Conservation (phyloP, 2,329 filamentous ascomycete species). For the Hypomyces rosellus region DNA sequence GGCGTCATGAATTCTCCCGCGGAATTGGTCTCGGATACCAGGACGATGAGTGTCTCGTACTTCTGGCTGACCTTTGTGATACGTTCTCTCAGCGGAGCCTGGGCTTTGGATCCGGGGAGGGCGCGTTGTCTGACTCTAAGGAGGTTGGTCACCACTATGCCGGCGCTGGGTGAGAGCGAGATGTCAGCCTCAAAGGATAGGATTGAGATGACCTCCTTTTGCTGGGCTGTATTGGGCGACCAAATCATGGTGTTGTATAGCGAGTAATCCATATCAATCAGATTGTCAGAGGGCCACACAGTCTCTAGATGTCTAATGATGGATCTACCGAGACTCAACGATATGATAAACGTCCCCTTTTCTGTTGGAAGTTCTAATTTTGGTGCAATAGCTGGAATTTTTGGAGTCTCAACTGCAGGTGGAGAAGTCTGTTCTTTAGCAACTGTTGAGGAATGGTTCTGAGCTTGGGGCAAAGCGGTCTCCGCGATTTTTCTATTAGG, state of each 20-base stretch:
- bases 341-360: slow-evolving; percentile 41
- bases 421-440: background rate
- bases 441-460: background rate
- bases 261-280: slow-evolving; percentile 57
- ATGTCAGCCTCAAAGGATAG: slow-evolving; percentile 62
- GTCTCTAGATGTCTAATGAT: slow-evolving; percentile 46
- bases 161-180: slow-evolving; percentile 60
- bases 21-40: slow-evolving; percentile 53
- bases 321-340: slow-evolving; percentile 39
- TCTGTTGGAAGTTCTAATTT: slow-evolving; percentile 11
- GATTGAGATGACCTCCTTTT: slow-evolving; percentile 24
- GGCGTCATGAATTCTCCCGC: slow-evolving; percentile 35
- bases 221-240: slow-evolving; percentile 4
- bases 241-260: slow-evolving; percentile 25
- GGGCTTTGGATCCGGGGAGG: slow-evolving; percentile 44
- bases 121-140: slow-evolving; percentile 66
- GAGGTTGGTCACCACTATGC: slow-evolving; percentile 64
- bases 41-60: slow-evolving; percentile 62
- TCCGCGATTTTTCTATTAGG: background rate
- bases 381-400: slow-evolving; percentile 14
- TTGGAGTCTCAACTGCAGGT: background rate
- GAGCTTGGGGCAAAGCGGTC: background rate
- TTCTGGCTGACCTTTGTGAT: slow-evolving; percentile 47
- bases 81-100: slow-evolving; percentile 46
- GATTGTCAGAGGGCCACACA: slow-evolving; percentile 40